phyloP scores from a whole-genome alignment of 306 rosid species.

The Cajanus cajan region DNA sequence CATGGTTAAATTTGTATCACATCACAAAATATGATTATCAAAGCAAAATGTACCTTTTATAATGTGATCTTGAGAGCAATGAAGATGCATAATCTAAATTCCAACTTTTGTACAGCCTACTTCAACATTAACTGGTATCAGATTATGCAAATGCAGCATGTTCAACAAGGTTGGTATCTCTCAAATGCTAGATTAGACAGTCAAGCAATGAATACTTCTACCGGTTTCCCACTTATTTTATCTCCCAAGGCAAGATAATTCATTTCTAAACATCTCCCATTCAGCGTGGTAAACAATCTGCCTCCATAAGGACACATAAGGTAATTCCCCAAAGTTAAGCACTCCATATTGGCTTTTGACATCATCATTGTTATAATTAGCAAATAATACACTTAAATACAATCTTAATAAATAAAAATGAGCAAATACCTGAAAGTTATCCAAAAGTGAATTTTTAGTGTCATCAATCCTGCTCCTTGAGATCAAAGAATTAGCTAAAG shows the following conservation, averaged over 20 bases:
- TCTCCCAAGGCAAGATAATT: not conserved
- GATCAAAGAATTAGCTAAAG: slow-evolving; percentile 46
- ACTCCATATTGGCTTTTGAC: slow-evolving; percentile 23
- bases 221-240: not conserved
- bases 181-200: not conserved
- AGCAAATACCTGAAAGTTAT: slow-evolving; percentile 56
- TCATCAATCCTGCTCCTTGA: slow-evolving; percentile 53
- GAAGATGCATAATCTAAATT: not conserved
- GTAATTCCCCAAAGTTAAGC: not conserved
- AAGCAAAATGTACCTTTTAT: too few relatives aligned
- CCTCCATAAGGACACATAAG: not conserved
- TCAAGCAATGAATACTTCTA: not conserved
- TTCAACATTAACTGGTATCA: too few relatives aligned
- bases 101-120: not conserved
- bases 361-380: slow-evolving; percentile 35
- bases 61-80: not conserved
- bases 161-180: not conserved
- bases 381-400: slow-evolving; percentile 2
- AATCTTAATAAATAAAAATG: not conserved
- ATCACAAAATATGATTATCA: not conserved
- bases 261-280: not conserved
- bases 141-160: not conserved
- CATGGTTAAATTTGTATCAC: not conserved
- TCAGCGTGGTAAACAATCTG: not conserved
- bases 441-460: slow-evolving; percentile 45